A percentile compares a stretch with the other conserved stretches of the same genome.
These are phyloP conservation scores for Amanita muscaria DNA, from an alignment of 768 basidiomycete genomes.

Conservation along the genomic window DNA sequence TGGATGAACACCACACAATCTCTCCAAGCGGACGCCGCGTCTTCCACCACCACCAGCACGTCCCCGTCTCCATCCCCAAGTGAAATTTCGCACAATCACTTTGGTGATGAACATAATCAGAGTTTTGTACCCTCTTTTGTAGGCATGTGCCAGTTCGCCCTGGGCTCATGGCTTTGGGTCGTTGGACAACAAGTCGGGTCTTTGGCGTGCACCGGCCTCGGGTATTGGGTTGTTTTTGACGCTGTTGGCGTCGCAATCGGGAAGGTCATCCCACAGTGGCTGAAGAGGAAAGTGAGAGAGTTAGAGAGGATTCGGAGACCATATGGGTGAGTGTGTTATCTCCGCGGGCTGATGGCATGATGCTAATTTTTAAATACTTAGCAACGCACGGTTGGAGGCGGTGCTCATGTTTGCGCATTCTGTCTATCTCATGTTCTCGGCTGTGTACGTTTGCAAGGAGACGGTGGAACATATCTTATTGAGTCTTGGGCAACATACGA, in stretches of 20 bases:
- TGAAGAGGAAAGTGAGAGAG: conserved; percentile 20
- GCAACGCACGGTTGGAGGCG: conserved; percentile 60
- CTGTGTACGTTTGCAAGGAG: conserved; percentile 96
- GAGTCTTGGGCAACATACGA: conserved; percentile 41
- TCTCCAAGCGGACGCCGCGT: conserved; percentile 19
- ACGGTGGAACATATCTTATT: conserved; percentile 87
- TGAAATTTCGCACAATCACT: background rate
- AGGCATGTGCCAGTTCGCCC: conserved; percentile 41
- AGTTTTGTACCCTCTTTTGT: too few species aligned
- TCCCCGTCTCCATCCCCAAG: too few species aligned
- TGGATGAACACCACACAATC: conserved; percentile 48
- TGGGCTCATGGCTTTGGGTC: conserved; percentile 80
- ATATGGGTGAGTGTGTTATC: conserved; percentile 24
- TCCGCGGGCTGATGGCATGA: too few species aligned
- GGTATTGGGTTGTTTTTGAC: conserved; percentile 96
- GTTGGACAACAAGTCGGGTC: conserved; percentile 84
- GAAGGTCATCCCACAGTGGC: conserved; percentile 36
- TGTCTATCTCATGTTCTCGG: conserved; percentile 90
- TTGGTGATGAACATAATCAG: background rate
- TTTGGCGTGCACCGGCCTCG: conserved; percentile 80
- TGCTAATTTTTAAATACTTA: too few species aligned
- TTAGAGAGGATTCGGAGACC: conserved; percentile 53
- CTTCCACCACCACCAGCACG: background rate
- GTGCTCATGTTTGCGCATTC: conserved; percentile 80
- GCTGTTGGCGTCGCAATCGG: conserved; percentile 66